phyloP scores from a whole-genome alignment of 1,139 yeast genomes.

The Yamadazyma triangularis region DNA sequence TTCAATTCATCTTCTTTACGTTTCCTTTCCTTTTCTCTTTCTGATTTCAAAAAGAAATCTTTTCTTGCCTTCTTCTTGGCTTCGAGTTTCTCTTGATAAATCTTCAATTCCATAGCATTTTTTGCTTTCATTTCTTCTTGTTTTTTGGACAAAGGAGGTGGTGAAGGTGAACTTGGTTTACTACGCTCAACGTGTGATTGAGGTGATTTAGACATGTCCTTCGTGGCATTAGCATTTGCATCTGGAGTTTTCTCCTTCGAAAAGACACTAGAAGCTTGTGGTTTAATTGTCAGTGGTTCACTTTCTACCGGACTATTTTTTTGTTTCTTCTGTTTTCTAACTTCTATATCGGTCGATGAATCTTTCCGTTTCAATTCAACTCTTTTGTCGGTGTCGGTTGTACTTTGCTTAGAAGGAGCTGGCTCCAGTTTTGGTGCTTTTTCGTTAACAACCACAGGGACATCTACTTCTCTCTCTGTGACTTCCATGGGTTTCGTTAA shows the following conservation, averaged over 20 bases:
- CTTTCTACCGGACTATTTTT: conserved; percentile 3
- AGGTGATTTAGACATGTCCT: conserved; percentile 6
- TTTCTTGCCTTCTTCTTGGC: conserved; percentile 43
- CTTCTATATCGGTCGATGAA: conserved; percentile 4
- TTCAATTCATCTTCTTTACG: conserved; percentile 38
- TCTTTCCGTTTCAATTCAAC: conserved; percentile 6
- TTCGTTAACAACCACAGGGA: neutral
- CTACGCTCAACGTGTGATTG: conserved; percentile 18
- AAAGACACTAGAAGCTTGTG: conserved; percentile 9
- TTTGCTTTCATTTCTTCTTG: conserved; percentile 36
- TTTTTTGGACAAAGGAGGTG: conserved; percentile 22
- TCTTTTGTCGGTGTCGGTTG: conserved; percentile 4
- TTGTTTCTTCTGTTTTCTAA: conserved; percentile 3
- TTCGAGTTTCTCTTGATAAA: conserved; percentile 43
- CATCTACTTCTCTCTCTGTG: no score
- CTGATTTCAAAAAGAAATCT: conserved; percentile 41
- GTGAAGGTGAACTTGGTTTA: conserved; percentile 20
- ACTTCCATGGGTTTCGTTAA: no score
- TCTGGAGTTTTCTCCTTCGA: conserved; percentile 6
- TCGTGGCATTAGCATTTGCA: conserved; percentile 1
- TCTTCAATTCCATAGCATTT: conserved; percentile 37
- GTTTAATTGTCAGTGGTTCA: conserved; percentile 13
- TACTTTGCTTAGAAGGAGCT: neutral
- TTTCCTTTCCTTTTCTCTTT: conserved; percentile 39
- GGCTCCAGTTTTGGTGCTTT: neutral